Evolutionary conservation across 306 rosid species (phyloP), one percentile per base, ranked within the genome.

Genomic region (Castanea sativa): DNA sequence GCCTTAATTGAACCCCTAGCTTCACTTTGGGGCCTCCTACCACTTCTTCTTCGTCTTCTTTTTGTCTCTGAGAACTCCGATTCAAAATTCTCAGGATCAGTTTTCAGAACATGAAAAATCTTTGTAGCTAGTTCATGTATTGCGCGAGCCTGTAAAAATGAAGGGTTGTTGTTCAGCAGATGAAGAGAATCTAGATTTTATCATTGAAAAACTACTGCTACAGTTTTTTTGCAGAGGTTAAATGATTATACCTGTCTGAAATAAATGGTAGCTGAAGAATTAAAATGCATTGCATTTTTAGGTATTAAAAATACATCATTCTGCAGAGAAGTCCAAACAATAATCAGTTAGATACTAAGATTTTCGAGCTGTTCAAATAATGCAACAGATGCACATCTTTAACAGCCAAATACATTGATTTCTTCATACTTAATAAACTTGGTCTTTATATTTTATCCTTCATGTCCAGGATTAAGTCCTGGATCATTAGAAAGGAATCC

Each of bases 201-300:
- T 55, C 12, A 19, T 16, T 25, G 56, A 80, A 73, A 38, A 57
- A 56, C 35, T 55, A 14, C 71, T 27, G 19, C 53, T 55, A 18
- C 4, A 72, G 53, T 41, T 13, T 57, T 76, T 76, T 13, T 72
- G 68, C 3, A 51, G 73, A 23, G 63, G 21, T 75, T 64, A 30
- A 55, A 53, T 69, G 32, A 65, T 19, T 83, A 49, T 88, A 90
- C 97, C 94, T 88, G 93, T 78, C 87, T 90, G 79, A 88, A 90
- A 83, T 84, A 92, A 81, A 90, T 68, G 33, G 94, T 87, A 73
- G 77, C 82, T 2, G 91, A 68, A 73, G 94, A 83, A 85, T 92
- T 92, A 79, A 92, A 92, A 84, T 79, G 74, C 94, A 90, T 90
- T 7, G 97, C 92, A 76, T 90, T 92, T 79, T 86, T 81, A 75